Evolutionary conservation across 371 early-diverging fungal genomes (phyloP), one percentile per base, ranked within the genome.

Genomic region (Parasitella parasitica): DNA sequence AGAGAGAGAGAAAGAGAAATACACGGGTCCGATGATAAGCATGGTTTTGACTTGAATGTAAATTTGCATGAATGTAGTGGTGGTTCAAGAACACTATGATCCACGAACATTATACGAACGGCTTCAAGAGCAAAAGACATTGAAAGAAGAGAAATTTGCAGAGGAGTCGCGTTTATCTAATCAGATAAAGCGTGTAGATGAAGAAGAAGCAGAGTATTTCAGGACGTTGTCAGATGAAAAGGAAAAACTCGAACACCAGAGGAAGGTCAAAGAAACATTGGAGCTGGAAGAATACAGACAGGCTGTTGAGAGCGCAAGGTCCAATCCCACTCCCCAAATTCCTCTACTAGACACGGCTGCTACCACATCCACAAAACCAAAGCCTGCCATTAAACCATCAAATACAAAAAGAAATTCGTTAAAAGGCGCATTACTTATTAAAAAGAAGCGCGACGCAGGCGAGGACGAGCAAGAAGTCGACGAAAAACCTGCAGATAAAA

Each of bases 71-170:
- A 46, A 46, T 46, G 9, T 22, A 61, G 53, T 46, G 3, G 64
- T 67, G 13, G 34, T 52, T 53, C 59, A 50, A 54, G 61, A 73
- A n/a, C 72, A 73, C 1, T 91, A 92, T 64, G 93, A 93, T 67
- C 90, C 92, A 26, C 85, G 93, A 8, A 89, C 93, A 15, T 81
- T 93, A 12, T 93, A 85, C 64, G 93, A 93, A 65, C 81, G 89
- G 22, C 71, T 93, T 15, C 90, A 91, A 67, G 92, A 92, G 57
- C 91, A 93, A 61, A 82, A 73, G 52, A 73, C 65, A 8, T 67
- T 82, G 28, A 92, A 92, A 55, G 85, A 86, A 50, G 91, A 90
- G 27, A 77, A 84, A 13, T 83, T 86, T 64, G 75, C 78, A 34
- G 91, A 91, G 66, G 85, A 87, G 11, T 87, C 83, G 5, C 84